These are phyloP conservation scores for Fraxinus cuspidata DNA, from an alignment of 257 asterid genomes.

Conservation along the genomic window DNA sequence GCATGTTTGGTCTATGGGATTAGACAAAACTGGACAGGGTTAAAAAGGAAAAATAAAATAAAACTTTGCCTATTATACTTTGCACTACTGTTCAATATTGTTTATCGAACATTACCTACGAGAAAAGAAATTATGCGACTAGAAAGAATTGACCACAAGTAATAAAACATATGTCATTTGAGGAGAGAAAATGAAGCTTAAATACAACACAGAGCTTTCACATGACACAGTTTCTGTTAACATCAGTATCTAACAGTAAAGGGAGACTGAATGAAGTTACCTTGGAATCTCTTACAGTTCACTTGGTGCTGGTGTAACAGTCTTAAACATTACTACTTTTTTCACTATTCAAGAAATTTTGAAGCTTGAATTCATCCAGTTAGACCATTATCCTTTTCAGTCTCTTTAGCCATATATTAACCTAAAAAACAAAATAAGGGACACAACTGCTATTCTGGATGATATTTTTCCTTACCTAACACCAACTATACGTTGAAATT, in stretches of 20 bases:
- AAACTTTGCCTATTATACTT: not conserved
- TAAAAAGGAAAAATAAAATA: no score
- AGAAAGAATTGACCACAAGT: not conserved
- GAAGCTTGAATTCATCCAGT: conserved; percentile 3
- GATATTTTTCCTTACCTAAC: conserved; percentile 63
- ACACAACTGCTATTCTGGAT: conserved; percentile 5
- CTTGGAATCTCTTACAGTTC: not conserved
- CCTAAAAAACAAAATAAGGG: not conserved
- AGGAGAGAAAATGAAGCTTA: not conserved
- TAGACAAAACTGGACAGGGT: not conserved
- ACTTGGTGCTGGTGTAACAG: not conserved
- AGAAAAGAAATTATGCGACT: not conserved
- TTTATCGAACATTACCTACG: not conserved
- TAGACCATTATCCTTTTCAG: not conserved
- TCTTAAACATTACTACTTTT: conserved; percentile 3
- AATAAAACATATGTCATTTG: not conserved
- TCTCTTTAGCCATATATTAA: conserved; percentile 14
- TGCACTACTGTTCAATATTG: not conserved
- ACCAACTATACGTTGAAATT: conserved; percentile 95
- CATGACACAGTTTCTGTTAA: not conserved
- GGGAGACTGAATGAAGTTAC: conserved; percentile 3
- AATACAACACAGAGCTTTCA: not conserved
- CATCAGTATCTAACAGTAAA: not conserved
- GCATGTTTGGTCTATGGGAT: not conserved
- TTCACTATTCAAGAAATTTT: not conserved